These are phyloP conservation scores for Fraxinus velutina DNA, from an alignment of 305 asterid genomes.

Conservation along the genomic window DNA sequence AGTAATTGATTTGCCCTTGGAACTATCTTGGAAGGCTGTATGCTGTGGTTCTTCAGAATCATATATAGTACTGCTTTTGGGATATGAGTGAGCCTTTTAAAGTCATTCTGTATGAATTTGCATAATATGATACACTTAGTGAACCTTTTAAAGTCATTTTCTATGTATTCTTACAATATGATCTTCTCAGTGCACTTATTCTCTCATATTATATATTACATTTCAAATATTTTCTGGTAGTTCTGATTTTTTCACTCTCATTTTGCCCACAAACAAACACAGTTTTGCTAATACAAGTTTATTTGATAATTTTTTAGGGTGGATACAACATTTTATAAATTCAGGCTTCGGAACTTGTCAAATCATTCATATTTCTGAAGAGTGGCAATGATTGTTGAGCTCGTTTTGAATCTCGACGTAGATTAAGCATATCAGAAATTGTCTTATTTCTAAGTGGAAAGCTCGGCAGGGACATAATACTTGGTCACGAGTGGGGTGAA, in stretches of 20 bases:
- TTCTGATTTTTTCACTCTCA: neutral
- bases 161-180: neutral
- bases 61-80: neutral
- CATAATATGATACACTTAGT: neutral
- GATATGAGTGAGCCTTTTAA: neutral
- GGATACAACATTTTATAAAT: neutral
- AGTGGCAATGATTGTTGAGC: neutral
- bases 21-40: neutral
- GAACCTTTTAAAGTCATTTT: neutral
- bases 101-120: neutral
- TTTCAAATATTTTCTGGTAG: neutral
- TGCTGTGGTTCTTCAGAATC: neutral
- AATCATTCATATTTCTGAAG: constrained; percentile 1
- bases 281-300: neutral
- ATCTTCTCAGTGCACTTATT: neutral
- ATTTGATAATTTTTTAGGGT: neutral
- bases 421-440: constrained; percentile 4
- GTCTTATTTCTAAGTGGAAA: constrained; percentile 13
- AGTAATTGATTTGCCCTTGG: neutral
- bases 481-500: neutral
- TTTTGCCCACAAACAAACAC: neutral
- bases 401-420: neutral
- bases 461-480: neutral
- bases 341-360: constrained; percentile 7
- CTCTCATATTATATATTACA: neutral